Evolutionary conservation across 768 basidiomycete genomes (phyloP), one percentile per base, ranked within the genome.

Genomic region (Dendrothele bispora): DNA sequence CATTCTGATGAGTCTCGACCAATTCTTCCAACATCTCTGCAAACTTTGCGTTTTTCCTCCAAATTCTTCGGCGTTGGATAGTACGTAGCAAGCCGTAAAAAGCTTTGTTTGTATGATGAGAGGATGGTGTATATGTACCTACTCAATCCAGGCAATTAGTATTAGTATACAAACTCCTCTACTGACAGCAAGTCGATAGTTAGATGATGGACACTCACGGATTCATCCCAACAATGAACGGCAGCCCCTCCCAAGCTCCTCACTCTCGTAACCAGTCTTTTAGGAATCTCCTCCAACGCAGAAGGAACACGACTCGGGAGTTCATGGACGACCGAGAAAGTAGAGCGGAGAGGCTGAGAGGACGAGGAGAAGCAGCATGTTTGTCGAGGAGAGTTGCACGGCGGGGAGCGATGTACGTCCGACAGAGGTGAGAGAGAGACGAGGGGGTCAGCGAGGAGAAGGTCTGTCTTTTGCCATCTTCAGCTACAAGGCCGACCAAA

Each of bases 181-280:
- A 20, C 22, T 7, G n/a, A 7, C n/a, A 14, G 8, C 12, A 28
- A 3, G 25, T 17, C n/a, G 27, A 10, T 3, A 12, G 6, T 7
- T n/a, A 15, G 6, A 11, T n/a, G 22, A 11, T 15, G 8, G 7
- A 15, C 28, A 47, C 46, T 24, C 36, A 47, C 12, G 91, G 91
- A 62, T 93, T 93, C 41, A 87, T 91, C 18, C 89, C 91, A 40
- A 92, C 91, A 30, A 93, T 93, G 67, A 87, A 93, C 1, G 91
- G 91, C 26, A 93, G 75, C 1, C 75, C 68, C 60, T 92, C 88
- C 42, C 93, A 72, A 20, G 83, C 83, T 26, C 79, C 79, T 36
- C n/a, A 89, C 84, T 11, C 90, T 83, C 48, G 78, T 80, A 1
- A 87, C 88, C 26, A 93, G 75, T 43, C 89, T 74, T 17, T 84